These are phyloP conservation scores for Penicillium diatomitis DNA, from an alignment of 495 filamentous ascomycete genomes.

Conservation along the genomic window DNA sequence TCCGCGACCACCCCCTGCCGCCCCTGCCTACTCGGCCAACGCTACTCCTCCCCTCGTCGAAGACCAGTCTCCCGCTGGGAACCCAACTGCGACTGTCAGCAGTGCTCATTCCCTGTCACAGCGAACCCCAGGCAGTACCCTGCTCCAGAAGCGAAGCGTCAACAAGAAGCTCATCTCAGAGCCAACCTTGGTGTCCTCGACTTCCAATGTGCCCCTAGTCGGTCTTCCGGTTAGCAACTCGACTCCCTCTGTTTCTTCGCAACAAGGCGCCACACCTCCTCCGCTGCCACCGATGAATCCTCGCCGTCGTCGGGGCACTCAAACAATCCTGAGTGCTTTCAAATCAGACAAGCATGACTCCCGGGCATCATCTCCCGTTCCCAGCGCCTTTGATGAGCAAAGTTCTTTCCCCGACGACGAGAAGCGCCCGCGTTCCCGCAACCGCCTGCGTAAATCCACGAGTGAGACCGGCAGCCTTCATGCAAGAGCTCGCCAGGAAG, in stretches of 20 bases:
- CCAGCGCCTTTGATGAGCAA: slow-evolving; percentile 31
- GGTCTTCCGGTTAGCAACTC: slow-evolving; percentile 39
- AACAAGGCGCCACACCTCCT: slow-evolving; percentile 34
- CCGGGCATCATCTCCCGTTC: slow-evolving; percentile 16
- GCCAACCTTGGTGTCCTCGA: slow-evolving; percentile 69
- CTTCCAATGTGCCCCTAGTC: slow-evolving; percentile 61
- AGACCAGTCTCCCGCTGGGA: slow-evolving; percentile 17
- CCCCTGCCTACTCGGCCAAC: slow-evolving; percentile 43
- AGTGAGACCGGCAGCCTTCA: slow-evolving; percentile 39
- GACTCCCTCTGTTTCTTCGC: not conserved
- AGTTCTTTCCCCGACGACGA: slow-evolving; percentile 46
- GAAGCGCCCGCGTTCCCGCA: slow-evolving; percentile 32
- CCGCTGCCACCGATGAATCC: slow-evolving; percentile 66
- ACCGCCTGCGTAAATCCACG: slow-evolving; percentile 45
- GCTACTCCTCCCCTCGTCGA: slow-evolving; percentile 46
- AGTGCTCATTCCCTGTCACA: slow-evolving; percentile 15
- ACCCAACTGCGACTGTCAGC: slow-evolving; percentile 11
- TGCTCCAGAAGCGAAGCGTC: slow-evolving; percentile 52
- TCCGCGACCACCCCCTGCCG: slow-evolving; percentile 43
- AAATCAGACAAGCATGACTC: slow-evolving; percentile 31
- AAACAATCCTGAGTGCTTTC: slow-evolving; percentile 44
- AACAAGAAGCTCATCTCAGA: slow-evolving; percentile 76
- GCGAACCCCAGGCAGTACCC: slow-evolving; percentile 18
- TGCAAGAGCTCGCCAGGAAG: slow-evolving; percentile 33
- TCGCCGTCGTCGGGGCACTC: slow-evolving; percentile 50